A percentile compares a stretch with the other conserved stretches of the same genome.
These are phyloP conservation scores for Talaromyces sp. DNA, from an alignment of 2,329 filamentous ascomycete species.

Conservation along the genomic window DNA sequence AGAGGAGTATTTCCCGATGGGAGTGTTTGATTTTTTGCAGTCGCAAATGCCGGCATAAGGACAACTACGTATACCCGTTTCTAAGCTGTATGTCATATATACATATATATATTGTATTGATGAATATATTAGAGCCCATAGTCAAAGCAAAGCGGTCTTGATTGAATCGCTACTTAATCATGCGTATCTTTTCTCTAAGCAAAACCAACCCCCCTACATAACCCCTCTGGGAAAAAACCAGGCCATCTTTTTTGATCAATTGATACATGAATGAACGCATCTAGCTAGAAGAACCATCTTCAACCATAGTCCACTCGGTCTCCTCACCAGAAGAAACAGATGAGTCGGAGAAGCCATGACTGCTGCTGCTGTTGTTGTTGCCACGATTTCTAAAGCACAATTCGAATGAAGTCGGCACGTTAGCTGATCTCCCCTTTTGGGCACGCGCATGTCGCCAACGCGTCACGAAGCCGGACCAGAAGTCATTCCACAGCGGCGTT, in stretches of 20 bases:
- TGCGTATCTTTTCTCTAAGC: not conserved
- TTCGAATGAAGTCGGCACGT: not conserved
- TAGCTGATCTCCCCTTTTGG: not conserved
- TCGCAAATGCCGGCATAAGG: conserved; percentile 38
- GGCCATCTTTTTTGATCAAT: not conserved
- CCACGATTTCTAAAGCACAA: conserved; percentile 4
- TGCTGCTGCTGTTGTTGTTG: not conserved
- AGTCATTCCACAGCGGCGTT: too few relatives aligned
- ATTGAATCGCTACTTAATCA: not conserved
- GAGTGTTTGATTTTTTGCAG: conserved; percentile 39
- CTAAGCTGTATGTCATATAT: not conserved
- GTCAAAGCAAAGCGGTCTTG: not conserved
- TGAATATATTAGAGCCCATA: not conserved
- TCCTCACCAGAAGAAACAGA: not conserved
- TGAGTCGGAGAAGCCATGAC: too few relatives aligned
- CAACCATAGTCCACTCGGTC: conserved; percentile 2
- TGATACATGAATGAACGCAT: not conserved
- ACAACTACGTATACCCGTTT: not conserved
- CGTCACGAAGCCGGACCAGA: not conserved
- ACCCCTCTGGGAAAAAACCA: not conserved
- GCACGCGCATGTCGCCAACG: not conserved
- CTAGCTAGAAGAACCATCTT: not conserved
- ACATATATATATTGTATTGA: not conserved
- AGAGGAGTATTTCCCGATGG: conserved; percentile 39
- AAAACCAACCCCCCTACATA: not conserved